phyloP scores from a whole-genome alignment of 106 monocot genomes.

The Dendrobium chrysotoxum region DNA sequence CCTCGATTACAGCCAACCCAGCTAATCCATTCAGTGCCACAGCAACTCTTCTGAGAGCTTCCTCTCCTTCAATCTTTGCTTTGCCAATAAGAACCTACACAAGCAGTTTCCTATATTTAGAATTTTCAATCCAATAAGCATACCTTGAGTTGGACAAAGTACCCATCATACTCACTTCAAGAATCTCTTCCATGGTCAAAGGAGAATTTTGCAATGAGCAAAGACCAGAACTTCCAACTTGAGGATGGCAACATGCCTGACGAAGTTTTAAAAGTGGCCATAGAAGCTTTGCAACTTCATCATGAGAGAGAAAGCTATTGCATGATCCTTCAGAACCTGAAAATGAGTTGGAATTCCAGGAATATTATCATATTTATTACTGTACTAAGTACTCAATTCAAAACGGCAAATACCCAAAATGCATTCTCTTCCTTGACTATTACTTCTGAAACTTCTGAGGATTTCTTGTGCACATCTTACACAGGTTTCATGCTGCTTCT shows the following conservation, averaged over 20 bases:
- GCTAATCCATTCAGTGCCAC: conserved; percentile 90
- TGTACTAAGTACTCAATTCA: neutral
- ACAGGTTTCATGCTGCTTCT: conserved; percentile 90
- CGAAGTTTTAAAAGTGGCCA: conserved; percentile 86
- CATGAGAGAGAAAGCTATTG: conserved; percentile 53
- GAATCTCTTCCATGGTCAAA: conserved; percentile 94
- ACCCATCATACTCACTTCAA: conserved; percentile 43
- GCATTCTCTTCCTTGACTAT: conserved; percentile 14
- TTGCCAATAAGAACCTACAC: conserved; percentile 88
- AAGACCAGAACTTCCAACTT: conserved; percentile 94
- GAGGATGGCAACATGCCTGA: conserved; percentile 98
- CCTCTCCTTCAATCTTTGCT: conserved; percentile 94
- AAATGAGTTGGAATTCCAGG: conserved; percentile 8
- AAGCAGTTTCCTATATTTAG: conserved; percentile 1
- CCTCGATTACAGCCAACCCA: conserved; percentile 73
- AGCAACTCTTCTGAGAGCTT: conserved; percentile 78
- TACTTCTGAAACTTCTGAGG: conserved; percentile 53
- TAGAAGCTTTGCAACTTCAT: conserved; percentile 66
- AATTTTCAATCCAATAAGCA: neutral
- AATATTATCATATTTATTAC: neutral
- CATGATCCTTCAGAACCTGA: conserved; percentile 35
- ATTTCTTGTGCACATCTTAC: conserved; percentile 65
- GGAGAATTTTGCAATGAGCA: conserved; percentile 89
- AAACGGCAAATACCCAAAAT: conserved; percentile 20
- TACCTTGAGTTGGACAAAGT: neutral